Conservation (phyloP, 2,329 filamentous ascomycete species). For the Botrytis fabae region DNA sequence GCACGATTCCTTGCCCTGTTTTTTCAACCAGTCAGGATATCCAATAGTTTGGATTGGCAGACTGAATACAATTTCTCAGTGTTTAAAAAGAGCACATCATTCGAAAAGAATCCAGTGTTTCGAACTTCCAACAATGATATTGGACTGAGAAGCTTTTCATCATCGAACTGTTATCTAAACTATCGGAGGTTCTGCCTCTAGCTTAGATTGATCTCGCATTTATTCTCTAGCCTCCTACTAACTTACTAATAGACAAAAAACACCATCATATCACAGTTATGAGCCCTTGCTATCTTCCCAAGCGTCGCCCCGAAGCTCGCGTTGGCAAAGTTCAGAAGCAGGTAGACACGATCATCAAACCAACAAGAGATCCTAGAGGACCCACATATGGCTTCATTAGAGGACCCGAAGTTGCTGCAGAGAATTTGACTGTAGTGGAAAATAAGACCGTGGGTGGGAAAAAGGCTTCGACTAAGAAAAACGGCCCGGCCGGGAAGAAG, state of each 20-base stretch:
- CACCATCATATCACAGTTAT: neutral
- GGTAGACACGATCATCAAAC: neutral
- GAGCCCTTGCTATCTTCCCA: neutral
- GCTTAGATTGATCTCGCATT: neutral
- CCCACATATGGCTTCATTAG: constrained; percentile 1
- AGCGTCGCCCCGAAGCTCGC: neutral
- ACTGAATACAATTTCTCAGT: neutral
- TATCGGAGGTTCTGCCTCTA: neutral
- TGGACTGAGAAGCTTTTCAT: neutral
- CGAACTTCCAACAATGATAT: neutral
- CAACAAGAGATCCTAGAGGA: neutral
- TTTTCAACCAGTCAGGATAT: neutral
- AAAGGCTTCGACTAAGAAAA: neutral
- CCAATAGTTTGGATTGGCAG: neutral
- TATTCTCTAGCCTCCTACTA: neutral
- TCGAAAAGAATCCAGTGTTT: neutral
- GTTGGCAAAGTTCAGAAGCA: neutral
- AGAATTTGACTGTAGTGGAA: no score
- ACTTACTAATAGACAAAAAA: neutral
- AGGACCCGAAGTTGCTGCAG: neutral
- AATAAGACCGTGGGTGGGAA: no score
- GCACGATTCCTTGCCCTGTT: neutral
- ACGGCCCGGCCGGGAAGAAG: neutral
- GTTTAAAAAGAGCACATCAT: neutral
- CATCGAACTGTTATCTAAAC: neutral